These are phyloP conservation scores for Eimeria acervulina DNA, from an alignment of 169 alveolate genomes.

Conservation along the genomic window DNA sequence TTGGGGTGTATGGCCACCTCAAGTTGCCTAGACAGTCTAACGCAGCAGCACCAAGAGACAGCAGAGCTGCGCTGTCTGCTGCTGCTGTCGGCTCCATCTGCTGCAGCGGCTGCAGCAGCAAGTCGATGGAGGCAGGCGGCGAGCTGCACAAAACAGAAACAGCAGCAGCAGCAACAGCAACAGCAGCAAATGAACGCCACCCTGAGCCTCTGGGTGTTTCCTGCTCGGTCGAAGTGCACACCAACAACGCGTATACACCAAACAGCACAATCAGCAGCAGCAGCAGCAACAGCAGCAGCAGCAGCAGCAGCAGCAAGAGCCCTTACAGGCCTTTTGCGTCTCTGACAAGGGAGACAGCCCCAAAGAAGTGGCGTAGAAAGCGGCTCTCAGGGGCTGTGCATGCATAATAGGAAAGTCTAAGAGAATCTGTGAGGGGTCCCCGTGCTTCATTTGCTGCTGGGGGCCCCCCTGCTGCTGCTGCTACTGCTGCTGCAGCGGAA, in stretches of 20 bases:
- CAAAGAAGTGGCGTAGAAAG: constrained; percentile 57
- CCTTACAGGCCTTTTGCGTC: constrained; percentile 68
- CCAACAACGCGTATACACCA: neutral
- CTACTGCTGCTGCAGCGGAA: neutral
- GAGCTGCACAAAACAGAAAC: constrained; percentile 63
- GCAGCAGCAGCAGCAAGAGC: constrained; percentile 3
- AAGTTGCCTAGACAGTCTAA: constrained; percentile 77
- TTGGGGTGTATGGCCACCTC: constrained; percentile 83
- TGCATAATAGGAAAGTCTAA: constrained; percentile 15
- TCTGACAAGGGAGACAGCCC: constrained; percentile 62
- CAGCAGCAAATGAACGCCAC: neutral
- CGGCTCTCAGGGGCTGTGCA: constrained; percentile 58
- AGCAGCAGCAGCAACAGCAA: constrained; percentile 64
- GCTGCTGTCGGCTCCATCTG: constrained; percentile 8
- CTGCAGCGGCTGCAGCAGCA: constrained; percentile 82
- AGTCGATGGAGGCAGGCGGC: constrained; percentile 44
- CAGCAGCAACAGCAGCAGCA: constrained; percentile 27
- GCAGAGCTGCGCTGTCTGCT: constrained; percentile 57
- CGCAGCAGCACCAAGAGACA: constrained; percentile 66
- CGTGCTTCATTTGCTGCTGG: neutral
- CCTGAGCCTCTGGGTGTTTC: too few species aligned
- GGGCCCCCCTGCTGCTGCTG: neutral
- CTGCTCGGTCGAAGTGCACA: too few species aligned
- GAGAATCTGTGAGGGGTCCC: neutral
- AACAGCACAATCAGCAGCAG: neutral